Conservation (phyloP, 306 rosid species). For the Leucaena leucocephala region DNA sequence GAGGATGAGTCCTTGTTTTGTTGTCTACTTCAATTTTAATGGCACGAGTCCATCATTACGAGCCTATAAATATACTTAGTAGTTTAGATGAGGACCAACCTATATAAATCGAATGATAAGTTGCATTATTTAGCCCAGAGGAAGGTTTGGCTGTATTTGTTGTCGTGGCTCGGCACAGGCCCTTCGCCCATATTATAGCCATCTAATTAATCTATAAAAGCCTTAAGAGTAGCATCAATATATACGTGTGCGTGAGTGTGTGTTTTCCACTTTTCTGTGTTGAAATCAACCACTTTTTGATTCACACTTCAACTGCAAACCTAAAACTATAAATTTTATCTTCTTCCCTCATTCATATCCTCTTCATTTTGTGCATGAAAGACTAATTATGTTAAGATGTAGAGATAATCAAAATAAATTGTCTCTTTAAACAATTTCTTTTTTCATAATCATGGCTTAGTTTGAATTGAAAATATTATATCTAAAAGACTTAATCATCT, state of each 20-base stretch:
- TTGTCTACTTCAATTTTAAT: background rate
- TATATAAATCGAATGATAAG: background rate
- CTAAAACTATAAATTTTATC: background rate
- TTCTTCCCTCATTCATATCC: background rate
- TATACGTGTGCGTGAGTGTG: background rate
- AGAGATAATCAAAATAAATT: no score
- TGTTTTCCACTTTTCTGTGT: background rate
- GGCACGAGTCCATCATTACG: conserved; percentile 11
- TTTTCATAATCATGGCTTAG: no score
- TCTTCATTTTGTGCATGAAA: background rate
- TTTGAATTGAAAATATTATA: no score
- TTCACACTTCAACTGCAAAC: background rate
- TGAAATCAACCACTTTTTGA: background rate
- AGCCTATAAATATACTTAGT: background rate
- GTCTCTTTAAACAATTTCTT: no score
- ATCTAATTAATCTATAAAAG: background rate
- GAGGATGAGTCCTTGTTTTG: background rate
- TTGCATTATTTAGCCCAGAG: background rate
- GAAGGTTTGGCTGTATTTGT: conserved; percentile 22
- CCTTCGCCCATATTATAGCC: background rate
- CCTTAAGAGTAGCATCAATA: background rate
- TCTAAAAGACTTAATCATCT: no score
- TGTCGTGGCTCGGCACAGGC: conserved; percentile 11
- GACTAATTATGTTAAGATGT: no score
- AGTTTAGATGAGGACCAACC: background rate